Conservation (phyloP, 2,329 filamentous ascomycete genomes). For the Pestalotiopsis sp. region DNA sequence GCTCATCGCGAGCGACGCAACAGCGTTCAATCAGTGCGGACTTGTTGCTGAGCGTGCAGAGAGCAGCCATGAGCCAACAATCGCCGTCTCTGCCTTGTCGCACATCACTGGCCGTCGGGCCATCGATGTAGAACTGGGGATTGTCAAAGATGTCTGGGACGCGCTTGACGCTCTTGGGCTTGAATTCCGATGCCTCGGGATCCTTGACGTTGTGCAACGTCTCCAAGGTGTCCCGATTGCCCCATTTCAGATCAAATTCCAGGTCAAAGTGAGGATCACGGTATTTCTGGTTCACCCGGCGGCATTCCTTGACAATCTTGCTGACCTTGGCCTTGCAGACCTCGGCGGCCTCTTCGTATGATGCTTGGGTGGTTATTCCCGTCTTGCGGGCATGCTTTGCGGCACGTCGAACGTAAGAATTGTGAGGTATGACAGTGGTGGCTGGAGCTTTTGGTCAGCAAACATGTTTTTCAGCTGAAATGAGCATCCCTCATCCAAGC, state of each 20-base stretch:
- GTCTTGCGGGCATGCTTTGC: conserved; percentile 56
- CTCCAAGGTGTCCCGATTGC: conserved; percentile 50
- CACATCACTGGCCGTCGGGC: conserved; percentile 74
- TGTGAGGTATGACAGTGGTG: conserved; percentile 69
- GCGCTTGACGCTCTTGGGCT: conserved; percentile 62
- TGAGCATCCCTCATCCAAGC: no score
- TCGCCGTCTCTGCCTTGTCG: conserved; percentile 77
- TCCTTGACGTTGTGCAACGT: conserved; percentile 38
- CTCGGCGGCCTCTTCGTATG: conserved; percentile 70
- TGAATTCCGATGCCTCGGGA: conserved; percentile 28
- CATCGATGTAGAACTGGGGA: conserved; percentile 76
- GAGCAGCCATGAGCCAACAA: conserved; percentile 82
- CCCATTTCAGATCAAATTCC: conserved; percentile 69
- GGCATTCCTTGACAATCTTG: conserved; percentile 65
- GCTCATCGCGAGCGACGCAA: conserved; percentile 71
- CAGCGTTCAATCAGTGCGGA: conserved; percentile 68
- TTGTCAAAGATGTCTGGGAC: conserved; percentile 75
- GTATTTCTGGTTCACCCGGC: conserved; percentile 81
- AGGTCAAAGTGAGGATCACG: conserved; percentile 86
- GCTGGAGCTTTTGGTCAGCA: conserved; percentile 40
- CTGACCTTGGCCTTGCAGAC: conserved; percentile 67
- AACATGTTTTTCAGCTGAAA: neutral
- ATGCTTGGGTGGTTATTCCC: conserved; percentile 56
- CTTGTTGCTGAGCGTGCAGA: conserved; percentile 77
- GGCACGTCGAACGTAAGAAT: conserved; percentile 62